These are phyloP conservation scores for Scutellaria barbata DNA, from an alignment of 257 asterid species.

Conservation along the genomic window DNA sequence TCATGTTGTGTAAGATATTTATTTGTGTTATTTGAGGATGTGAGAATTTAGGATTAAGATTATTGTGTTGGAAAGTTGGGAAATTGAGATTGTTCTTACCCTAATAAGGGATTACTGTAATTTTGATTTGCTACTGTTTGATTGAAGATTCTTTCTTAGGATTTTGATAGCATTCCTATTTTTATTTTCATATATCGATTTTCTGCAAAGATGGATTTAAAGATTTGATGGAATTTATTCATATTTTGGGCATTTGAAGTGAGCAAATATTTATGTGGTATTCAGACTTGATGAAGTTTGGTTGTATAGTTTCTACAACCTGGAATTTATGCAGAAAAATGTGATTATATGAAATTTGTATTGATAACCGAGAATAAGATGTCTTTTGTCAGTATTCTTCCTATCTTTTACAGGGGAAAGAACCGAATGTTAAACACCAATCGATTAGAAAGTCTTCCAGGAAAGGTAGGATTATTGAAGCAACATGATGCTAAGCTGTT, in stretches of 20 bases:
- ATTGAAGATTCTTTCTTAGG: too few species aligned
- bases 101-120: not conserved
- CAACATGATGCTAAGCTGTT: constrained; percentile 4
- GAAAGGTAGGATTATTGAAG: too few species aligned
- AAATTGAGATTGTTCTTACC: not conserved
- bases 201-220: not conserved
- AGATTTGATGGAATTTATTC: not conserved
- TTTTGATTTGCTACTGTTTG: constrained; percentile 1
- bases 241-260: not conserved
- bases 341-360: not conserved
- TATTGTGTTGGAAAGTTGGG: not conserved
- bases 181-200: too few species aligned
- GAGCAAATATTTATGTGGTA: too few species aligned
- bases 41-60: not conserved
- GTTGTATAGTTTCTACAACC: too few species aligned
- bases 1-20: not conserved
- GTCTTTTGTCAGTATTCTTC: too few species aligned
- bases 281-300: too few species aligned
- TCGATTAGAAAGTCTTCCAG: too few species aligned
- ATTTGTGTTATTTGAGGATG: not conserved
- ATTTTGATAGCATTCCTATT: not conserved
- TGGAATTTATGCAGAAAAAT: not conserved
- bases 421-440: too few species aligned
- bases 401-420: not conserved
- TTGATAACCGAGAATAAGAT: not conserved